A percentile compares a stretch with the other conserved stretches of the same genome.
These are phyloP conservation scores for Xylaria multiplex DNA, from an alignment of 2,329 filamentous ascomycete species.

Conservation along the genomic window DNA sequence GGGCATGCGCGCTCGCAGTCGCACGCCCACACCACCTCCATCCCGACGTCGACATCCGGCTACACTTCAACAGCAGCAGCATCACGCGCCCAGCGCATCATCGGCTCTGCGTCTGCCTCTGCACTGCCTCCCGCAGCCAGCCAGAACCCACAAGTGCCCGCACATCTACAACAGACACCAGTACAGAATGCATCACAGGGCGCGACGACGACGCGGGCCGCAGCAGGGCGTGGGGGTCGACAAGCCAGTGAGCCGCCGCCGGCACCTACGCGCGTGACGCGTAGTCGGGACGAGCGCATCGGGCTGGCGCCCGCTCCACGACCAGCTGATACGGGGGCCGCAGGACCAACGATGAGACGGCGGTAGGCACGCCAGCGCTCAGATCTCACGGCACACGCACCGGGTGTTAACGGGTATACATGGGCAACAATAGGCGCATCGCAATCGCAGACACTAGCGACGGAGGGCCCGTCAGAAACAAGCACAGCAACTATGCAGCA, in stretches of 20 bases:
- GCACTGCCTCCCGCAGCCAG: constrained; percentile 16
- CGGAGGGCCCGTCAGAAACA: not conserved
- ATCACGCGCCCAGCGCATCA: constrained; percentile 36
- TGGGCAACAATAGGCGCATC: not conserved
- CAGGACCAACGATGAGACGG: constrained; percentile 34
- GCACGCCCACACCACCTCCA: constrained; percentile 28
- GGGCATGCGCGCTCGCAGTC: constrained; percentile 32
- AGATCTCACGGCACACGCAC: constrained; percentile 14
- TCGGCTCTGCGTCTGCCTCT: constrained; percentile 32
- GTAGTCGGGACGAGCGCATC: constrained; percentile 48
- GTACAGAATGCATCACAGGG: constrained; percentile 29
- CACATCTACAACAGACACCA: constrained; percentile 37
- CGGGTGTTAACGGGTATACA: not conserved
- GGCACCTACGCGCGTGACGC: constrained; percentile 43
- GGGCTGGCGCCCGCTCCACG: constrained; percentile 34
- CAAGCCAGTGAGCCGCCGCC: constrained; percentile 37
- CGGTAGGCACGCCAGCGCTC: constrained; percentile 37
- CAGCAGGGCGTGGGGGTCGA: constrained; percentile 31
- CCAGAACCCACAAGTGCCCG: constrained; percentile 20
- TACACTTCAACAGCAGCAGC: constrained; percentile 25
- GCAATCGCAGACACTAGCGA: not conserved
- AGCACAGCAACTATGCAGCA: not conserved
- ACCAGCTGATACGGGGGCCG: constrained; percentile 25
- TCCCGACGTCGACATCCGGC: constrained; percentile 27
- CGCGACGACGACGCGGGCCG: constrained; percentile 22